phyloP scores from a whole-genome alignment of 2,329 filamentous ascomycete genomes.

The Botrytis tulipae region DNA sequence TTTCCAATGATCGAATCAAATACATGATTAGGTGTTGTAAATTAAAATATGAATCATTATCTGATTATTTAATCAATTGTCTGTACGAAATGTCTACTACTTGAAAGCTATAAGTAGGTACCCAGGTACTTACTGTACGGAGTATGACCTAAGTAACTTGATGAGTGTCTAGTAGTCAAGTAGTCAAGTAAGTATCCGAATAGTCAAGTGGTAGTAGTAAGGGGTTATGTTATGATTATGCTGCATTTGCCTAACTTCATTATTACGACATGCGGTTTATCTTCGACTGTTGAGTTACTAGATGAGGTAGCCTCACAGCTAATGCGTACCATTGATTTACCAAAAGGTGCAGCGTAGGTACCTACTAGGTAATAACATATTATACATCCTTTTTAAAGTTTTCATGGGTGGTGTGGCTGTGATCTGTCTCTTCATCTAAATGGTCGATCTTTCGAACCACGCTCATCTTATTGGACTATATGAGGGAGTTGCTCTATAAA shows the following conservation, averaged over 20 bases:
- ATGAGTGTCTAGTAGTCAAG: neutral
- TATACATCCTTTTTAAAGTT: neutral
- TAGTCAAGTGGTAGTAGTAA: neutral
- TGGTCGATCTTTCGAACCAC: neutral
- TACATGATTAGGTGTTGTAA: neutral
- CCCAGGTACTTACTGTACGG: too few relatives aligned
- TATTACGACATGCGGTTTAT: neutral
- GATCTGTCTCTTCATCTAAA: slow-evolving; percentile 4
- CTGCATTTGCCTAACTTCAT: neutral
- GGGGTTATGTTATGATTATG: neutral
- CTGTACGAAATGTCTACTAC: neutral
- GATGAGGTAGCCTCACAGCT: neutral
- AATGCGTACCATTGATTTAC: neutral
- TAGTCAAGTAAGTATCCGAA: neutral
- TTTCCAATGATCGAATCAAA: neutral
- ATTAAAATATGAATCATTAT: neutral
- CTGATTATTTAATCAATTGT: neutral
- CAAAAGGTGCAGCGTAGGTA: neutral
- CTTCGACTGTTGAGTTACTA: neutral
- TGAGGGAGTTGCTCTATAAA: neutral
- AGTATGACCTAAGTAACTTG: neutral
- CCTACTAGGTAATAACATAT: neutral
- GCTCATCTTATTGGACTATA: neutral
- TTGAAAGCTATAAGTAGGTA: neutral
- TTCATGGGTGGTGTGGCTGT: slow-evolving; percentile 9